Evolutionary conservation across 2,329 filamentous ascomycete species (phyloP).

Genomic region (Talaromyces albobiverticillius): DNA sequence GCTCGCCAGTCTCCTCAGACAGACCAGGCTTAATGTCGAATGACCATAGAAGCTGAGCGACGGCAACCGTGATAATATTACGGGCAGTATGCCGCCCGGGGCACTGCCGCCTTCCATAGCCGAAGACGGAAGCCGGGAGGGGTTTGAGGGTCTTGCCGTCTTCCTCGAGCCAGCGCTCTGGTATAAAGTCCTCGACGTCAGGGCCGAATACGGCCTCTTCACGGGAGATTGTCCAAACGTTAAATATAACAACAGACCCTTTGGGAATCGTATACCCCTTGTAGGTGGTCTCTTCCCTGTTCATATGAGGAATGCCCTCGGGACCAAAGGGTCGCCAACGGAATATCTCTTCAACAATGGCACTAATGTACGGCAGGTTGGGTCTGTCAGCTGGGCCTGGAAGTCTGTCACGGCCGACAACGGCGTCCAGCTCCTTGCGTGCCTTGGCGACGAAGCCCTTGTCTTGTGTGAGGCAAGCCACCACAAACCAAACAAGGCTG

Average conservation of each 20-base stretch:
- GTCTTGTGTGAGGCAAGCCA: constrained; percentile 16
- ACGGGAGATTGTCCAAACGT: constrained; percentile 43
- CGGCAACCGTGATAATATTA: constrained; percentile 26
- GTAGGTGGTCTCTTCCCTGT: constrained; percentile 46
- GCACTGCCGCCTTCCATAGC: constrained; percentile 29
- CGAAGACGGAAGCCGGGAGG: constrained; percentile 19
- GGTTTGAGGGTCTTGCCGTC: background rate
- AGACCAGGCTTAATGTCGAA: constrained; percentile 24
- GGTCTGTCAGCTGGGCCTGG: constrained; percentile 28
- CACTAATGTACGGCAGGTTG: constrained; percentile 28
- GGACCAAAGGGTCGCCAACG: constrained; percentile 40
- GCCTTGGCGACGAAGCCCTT: constrained; percentile 14
- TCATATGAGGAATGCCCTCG: constrained; percentile 45
- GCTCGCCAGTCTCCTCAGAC: constrained; percentile 13
- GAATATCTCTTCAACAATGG: constrained; percentile 29
- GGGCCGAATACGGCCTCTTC: constrained; percentile 35
- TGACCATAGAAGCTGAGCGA: constrained; percentile 30
- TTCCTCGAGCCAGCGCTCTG: constrained; percentile 36
- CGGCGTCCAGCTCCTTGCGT: constrained; percentile 26
- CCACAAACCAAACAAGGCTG: constrained; percentile 16
- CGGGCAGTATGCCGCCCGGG: constrained; percentile 32
- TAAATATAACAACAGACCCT: constrained; percentile 45
- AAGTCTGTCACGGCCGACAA: constrained; percentile 25
- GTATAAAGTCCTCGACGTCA: constrained; percentile 36
- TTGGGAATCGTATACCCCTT: constrained; percentile 47